Percentiles rank a stretch among this genome's conserved stretches.
These are phyloP conservation scores for Flaveria floridana DNA, from an alignment of 140 eudicot genomes.

Conservation along the genomic window DNA sequence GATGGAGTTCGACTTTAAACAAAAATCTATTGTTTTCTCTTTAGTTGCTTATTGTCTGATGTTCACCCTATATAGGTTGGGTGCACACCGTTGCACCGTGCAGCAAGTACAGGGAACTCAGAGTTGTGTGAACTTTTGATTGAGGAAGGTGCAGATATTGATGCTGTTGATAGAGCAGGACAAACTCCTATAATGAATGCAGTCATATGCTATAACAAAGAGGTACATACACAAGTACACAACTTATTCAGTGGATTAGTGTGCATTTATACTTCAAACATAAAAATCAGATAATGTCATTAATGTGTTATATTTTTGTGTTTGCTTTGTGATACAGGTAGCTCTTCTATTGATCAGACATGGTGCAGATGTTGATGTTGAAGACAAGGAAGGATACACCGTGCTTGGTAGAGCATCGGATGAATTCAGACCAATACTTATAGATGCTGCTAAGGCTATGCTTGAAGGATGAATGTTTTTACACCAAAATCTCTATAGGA, in stretches of 20 bases:
- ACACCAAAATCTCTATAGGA: not conserved
- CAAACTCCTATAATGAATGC: slow-evolving; percentile 93
- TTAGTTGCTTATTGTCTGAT: not conserved
- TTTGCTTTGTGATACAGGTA: slow-evolving; percentile 23
- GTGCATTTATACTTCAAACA: slow-evolving; percentile 4
- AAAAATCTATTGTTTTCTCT: not conserved
- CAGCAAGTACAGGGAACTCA: slow-evolving; percentile 24
- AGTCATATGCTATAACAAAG: slow-evolving; percentile 66
- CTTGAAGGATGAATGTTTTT: slow-evolving; percentile 13
- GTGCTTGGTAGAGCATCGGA: slow-evolving; percentile 85
- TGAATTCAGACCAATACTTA: slow-evolving; percentile 55
- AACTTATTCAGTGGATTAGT: not conserved
- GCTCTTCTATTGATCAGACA: slow-evolving; percentile 48
- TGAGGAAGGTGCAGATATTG: slow-evolving; percentile 43
- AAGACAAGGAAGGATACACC: slow-evolving; percentile 92
- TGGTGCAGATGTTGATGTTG: slow-evolving; percentile 90
- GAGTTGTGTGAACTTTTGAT: slow-evolving; percentile 27
- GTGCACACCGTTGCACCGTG: slow-evolving; percentile 25
- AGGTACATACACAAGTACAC: slow-evolving; percentile 40
- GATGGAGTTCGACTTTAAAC: not conserved
- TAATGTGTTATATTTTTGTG: not conserved
- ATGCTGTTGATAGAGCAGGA: slow-evolving; percentile 54
- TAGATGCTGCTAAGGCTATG: slow-evolving; percentile 44
- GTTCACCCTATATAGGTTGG: slow-evolving; percentile 11
- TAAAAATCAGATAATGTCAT: not conserved